Base-by-base conservation (phyloP, 805 yeast genomes). In the Cyberlindnera xishuangbannaensis region DNA sequence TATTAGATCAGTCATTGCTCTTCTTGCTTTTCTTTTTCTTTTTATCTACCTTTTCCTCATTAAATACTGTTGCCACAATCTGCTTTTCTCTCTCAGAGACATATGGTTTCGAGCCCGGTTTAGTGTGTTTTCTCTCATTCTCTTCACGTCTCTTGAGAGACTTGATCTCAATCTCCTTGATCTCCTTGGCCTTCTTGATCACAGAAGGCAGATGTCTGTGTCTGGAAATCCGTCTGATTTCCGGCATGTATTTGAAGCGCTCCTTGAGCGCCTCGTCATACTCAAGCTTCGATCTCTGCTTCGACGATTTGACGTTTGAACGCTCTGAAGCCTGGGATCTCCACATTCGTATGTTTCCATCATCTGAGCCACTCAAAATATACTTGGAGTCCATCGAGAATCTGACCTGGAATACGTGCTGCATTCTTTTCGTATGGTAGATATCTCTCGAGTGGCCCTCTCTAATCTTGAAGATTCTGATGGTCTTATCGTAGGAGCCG, bases 401-500 rank as follows among this genome's bases (percentile, higher is more conserved):
- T 44, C 79, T 78, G 25, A 81, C 85, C 36, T 83, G 73, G 59
- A 87, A 85, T 9, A 92, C 83, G 39, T 90, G 80, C 64, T 92
- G 99, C 99, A 92, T 92, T 56, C 99, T 75, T 65, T 86, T 87
- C 11, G 98, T 92, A 53, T 92, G 98, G 58, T 92, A 92, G 27
- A 94, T 72, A 51, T 92, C 99, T 42, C 97, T 71, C 6, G 95
- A 83, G 59, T 90, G 97, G 23, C 98, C 97, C 43, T 82, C 83
- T 22, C 72, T 64, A 2, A 76, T 64, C 33, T 77, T 76, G 61
- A 64, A 92, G 14, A 92, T 77, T 47, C 99, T 71, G 19, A 92
- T 73, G 1, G 97, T 86, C 52, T 86, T 83, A 60, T 92, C 99
- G 57, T 90, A 92, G 1, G 96, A 83, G 13, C 96, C 97, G 2